Base-by-base conservation (phyloP, 169 alveolate genomes). In the Cryptosporidium muris region DNA sequence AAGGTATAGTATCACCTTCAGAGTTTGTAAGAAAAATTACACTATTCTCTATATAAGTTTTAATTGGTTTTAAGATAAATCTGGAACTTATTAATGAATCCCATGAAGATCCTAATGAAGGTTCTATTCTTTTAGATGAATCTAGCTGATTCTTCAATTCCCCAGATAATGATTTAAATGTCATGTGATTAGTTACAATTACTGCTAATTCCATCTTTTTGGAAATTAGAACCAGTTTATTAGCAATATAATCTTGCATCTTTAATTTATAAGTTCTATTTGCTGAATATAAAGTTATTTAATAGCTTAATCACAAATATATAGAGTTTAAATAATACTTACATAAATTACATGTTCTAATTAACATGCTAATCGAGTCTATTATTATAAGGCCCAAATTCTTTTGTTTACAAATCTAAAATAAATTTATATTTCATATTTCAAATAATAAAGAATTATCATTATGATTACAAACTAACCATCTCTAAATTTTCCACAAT, bases 311-410 rank as follows among this genome's bases (percentile, higher is more conserved):
- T n/a, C 2, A 11, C 25, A 16, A 34, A 47, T 2, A 60, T 16
- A 74, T 16, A 12, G 42, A 25, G 2, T 51, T 5, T 1, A 36
- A 12, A 16, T 4, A 14, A 14, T 12, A 74, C 85, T 48, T 56
- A 74, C 85, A 38, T 14, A 60, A 16, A 74, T 74, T 43, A 58
- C 85, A 74, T 38, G 60, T 74, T 14, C 85, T 63, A 16, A 74
- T 74, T 34, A 74, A 68, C 85, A 74, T 74, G 11, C 85, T 74
- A 45, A 74, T 74, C 43, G 85, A 74, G 9, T 74, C 85, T 16
- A 74, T 74, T 74, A 74, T 74, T 74, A 74, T 58, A 5, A 74
- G 40, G 4, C 85, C 85, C n/a, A 74, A 48, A 42, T 58, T 74
- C 47, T 74, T 74, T 6, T 58, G 52, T 38, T 34, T 74, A 14